Percentiles rank a stretch among this genome's conserved stretches.
phyloP scores from a whole-genome alignment of 2,329 filamentous ascomycete species.

The Fusarium pseudograminearum region DNA sequence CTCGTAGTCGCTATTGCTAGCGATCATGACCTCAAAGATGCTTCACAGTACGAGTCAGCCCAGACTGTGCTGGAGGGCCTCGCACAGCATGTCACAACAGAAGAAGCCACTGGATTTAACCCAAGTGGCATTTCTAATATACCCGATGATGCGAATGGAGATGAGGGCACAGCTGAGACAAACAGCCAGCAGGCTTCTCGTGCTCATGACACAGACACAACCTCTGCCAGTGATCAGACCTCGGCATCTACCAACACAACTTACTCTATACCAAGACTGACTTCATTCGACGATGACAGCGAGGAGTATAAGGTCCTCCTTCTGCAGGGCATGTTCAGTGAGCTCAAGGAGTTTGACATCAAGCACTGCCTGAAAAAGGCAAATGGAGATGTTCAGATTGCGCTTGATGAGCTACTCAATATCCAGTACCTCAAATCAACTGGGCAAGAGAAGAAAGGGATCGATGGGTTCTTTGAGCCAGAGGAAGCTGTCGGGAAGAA shows the following conservation, averaged over 20 bases:
- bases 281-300: constrained; percentile 57
- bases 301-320: constrained; percentile 71
- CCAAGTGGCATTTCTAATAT: constrained; percentile 75
- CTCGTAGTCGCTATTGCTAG: constrained; percentile 79
- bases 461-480: constrained; percentile 82
- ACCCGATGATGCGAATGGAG: constrained; percentile 44
- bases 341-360: constrained; percentile 74
- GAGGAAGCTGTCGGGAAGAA: constrained; percentile 59
- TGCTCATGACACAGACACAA: constrained; percentile 49
- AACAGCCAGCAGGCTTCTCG: constrained; percentile 49
- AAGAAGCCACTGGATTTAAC: constrained; percentile 83
- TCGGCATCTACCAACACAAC: constrained; percentile 41
- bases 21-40: constrained; percentile 75
- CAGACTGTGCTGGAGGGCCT: constrained; percentile 73
- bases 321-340: constrained; percentile 78
- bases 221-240: constrained; percentile 44
- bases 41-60: constrained; percentile 65
- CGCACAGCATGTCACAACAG: constrained; percentile 70
- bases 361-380: constrained; percentile 74
- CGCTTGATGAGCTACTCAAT: constrained; percentile 85
- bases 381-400: constrained; percentile 73
- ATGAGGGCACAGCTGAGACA: constrained; percentile 44
- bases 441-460: constrained; percentile 73
- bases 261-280: constrained; percentile 48
- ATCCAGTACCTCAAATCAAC: constrained; percentile 80